These are phyloP conservation scores for Trypanosoma platydactyli DNA, from an alignment of 208 protist genomes.

Conservation along the genomic window DNA sequence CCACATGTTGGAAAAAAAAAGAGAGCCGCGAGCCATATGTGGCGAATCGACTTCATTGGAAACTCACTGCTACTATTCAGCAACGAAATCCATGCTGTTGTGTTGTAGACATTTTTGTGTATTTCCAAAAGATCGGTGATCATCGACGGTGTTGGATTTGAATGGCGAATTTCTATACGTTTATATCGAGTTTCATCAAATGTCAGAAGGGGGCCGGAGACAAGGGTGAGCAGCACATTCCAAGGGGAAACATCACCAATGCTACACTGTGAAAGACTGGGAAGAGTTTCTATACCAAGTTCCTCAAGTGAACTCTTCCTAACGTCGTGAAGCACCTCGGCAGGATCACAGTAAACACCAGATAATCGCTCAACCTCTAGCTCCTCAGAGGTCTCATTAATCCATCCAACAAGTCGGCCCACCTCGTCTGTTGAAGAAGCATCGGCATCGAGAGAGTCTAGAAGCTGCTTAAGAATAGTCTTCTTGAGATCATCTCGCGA, in stretches of 20 bases:
- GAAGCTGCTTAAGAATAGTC: conserved; percentile 29
- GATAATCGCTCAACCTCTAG: conserved; percentile 73
- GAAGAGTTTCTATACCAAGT: conserved; percentile 54
- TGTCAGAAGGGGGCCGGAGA: conserved; percentile 33
- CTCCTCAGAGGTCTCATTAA: conserved; percentile 58
- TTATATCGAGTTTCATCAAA: conserved; percentile 30
- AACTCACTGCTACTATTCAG: conserved; percentile 60
- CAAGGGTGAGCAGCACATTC: conserved; percentile 67
- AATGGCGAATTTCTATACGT: conserved; percentile 39
- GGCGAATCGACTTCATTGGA: conserved; percentile 62
- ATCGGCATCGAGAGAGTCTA: conserved; percentile 23
- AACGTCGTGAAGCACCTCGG: conserved; percentile 15
- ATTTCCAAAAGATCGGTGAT: conserved; percentile 40
- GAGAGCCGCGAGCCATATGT: conserved; percentile 68
- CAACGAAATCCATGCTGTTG: conserved; percentile 63
- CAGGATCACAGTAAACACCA: conserved; percentile 45
- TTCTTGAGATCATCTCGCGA: conserved; percentile 30
- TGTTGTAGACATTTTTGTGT: conserved; percentile 58
- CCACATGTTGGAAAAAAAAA: conserved; percentile 75
- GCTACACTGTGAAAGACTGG: conserved; percentile 42
- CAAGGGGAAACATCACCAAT: conserved; percentile 67
- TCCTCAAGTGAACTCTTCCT: conserved; percentile 26
- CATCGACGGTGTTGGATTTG: conserved; percentile 64
- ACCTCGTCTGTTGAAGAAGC: conserved; percentile 29
- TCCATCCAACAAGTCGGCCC: conserved; percentile 39